Evolutionary conservation across 2,329 filamentous ascomycete genomes (phyloP), one percentile per base, ranked within the genome.

Genomic region (Thielaviopsis punctulata): DNA sequence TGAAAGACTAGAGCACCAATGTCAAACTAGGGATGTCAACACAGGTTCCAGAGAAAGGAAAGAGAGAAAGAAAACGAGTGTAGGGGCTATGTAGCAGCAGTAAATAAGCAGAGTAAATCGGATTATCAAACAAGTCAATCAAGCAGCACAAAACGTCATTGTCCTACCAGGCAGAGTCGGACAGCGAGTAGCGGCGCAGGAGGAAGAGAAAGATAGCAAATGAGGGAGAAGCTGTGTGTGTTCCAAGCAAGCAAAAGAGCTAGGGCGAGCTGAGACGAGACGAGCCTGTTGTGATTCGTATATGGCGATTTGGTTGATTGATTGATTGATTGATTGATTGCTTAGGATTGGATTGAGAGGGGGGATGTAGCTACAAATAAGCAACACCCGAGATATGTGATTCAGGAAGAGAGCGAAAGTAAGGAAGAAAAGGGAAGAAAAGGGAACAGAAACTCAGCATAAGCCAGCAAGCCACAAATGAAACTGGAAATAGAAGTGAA

Each of bases 141-240:
- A 51, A 46, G 18, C 41, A 23, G 43, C 19, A 51, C 49, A 51
- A 51, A 51, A 51, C 43, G 49, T 51, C 49, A 51, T 51, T 51
- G 49, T 51, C 43, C 49, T 25, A 51, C 49, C 25, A 27, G n/a
- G 13, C 27, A 36, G 30, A 36, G 30, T 36, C 13, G 30, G 30
- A 36, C 19, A 27, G 25, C 21, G 22, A 46, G 22, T 22, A 9
- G 15, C 45, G 25, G 45, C 25, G 45, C 25, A 46, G n/a, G 10
- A 19, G 45, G 21, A 27, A 25, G 45, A 46, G 22, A 27, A 23
- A 22, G n/a, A 23, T 13, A 46, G 19, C 15, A 45, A 24, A 46
- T n/a, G n/a, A n/a, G n/a, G 4, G 30, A 36, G 30, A 36, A 36
- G 30, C 30, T 15, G 27, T 2, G n/a, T n/a, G n/a, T n/a, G n/a